Base-by-base conservation (phyloP, 768 basidiomycete species). In the Tulasnella sp. region DNA sequence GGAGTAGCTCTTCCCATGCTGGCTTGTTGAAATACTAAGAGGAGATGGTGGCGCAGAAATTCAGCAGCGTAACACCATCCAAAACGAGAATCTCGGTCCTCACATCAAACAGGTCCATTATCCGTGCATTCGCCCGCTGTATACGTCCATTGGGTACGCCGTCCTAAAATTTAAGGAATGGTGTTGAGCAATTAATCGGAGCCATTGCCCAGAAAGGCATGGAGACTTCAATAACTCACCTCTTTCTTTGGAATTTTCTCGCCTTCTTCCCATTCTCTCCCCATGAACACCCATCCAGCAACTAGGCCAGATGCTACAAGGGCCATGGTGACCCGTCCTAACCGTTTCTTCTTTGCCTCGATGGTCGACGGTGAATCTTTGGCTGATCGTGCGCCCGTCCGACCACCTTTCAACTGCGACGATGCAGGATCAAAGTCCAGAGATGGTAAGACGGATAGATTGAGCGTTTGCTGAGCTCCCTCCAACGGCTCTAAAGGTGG, bases 1-100 rank as follows among this genome's bases (percentile, higher is more conserved):
- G 96, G 1, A 99, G 80, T 1, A 99, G 79, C 68, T 93, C 91
- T 27, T 85, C 76, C 88, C 91, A 96, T 48, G 84, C 81, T 2
- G 96, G 96, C 74, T 98, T 87, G 68, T 84, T 90, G 72, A 98
- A 92, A 69, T 83, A 84, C 90, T 96, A 60, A 50, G n/a, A 41
- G n/a, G 31, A 27, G 15, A 44, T n/a, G 31, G 43, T 11, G 53
- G 8, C 21, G 30, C 38, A 43, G 53, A 31, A 2, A 11, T 1
- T n/a, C 19, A 11, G 3, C 17, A 41, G 11, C 34, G 19, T 31
- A 50, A 48, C 30, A 2, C 25, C 22, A 51, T 21, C 7, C 7
- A 15, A 9, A 19, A 29, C 25, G 19, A 1, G 21, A 8, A 12
- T 17, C 10, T 7, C 4, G 19, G n/a, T 9, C 58, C 67, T 59